Percentiles rank a stretch among this genome's conserved stretches.
Evolutionary conservation across 352 stramenopile genomes (phyloP).

Genomic region (Phytopythium litorale): DNA sequence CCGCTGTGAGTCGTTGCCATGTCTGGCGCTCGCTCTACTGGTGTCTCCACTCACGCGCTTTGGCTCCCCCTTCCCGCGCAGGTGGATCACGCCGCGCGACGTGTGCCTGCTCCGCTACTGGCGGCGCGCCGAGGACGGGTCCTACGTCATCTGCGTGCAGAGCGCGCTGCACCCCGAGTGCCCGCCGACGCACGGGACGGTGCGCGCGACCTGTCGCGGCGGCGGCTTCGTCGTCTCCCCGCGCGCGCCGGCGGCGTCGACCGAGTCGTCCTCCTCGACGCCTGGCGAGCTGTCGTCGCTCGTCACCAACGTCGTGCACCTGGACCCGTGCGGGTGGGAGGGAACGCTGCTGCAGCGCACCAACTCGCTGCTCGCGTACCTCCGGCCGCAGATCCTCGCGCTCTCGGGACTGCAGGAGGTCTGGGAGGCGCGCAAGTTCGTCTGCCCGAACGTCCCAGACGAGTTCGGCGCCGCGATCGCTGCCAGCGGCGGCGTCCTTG

Average conservation of each 20-base stretch:
- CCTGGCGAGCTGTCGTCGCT: conserved; percentile 56
- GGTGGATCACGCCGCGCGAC: conserved; percentile 64
- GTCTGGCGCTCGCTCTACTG: background rate
- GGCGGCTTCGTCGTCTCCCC: conserved; percentile 63
- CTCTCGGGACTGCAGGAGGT: conserved; percentile 58
- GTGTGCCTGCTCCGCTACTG: conserved; percentile 72
- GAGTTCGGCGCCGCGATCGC: conserved; percentile 46
- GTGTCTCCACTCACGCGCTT: background rate
- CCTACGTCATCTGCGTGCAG: conserved; percentile 76
- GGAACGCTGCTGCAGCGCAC: conserved; percentile 54
- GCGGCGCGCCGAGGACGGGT: conserved; percentile 62
- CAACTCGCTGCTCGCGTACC: conserved; percentile 50
- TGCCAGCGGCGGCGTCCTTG: conserved; percentile 15
- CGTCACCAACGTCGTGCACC: conserved; percentile 66
- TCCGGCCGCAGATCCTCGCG: conserved; percentile 56
- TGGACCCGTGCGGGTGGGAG: conserved; percentile 67
- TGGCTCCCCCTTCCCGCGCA: conserved; percentile 6
- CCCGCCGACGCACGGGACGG: conserved; percentile 48
- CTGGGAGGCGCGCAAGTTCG: conserved; percentile 75
- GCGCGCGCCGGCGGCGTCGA: conserved; percentile 20
- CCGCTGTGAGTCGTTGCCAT: conserved; percentile 36
- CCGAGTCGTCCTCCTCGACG: conserved; percentile 9
- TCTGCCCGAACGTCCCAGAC: conserved; percentile 62
- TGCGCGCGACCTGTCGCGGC: conserved; percentile 61
- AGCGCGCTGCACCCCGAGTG: conserved; percentile 74